These are phyloP conservation scores for Exophiala viscosa DNA, from an alignment of 2,329 filamentous ascomycete species.

Conservation along the genomic window DNA sequence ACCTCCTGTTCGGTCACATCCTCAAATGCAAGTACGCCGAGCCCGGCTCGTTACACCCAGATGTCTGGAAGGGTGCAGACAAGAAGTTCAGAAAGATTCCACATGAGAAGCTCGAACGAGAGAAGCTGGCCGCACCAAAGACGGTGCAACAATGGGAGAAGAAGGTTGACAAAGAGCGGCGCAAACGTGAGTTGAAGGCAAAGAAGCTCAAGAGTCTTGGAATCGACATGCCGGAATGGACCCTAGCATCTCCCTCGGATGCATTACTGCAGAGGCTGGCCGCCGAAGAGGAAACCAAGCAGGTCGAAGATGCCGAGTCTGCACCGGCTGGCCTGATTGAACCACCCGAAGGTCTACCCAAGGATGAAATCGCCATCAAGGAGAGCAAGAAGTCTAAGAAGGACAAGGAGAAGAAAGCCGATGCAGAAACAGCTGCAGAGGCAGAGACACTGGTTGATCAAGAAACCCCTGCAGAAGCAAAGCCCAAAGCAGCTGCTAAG, in stretches of 20 bases:
- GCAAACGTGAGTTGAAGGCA: constrained; percentile 64
- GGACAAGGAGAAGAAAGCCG: constrained; percentile 29
- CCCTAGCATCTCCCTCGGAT: constrained; percentile 61
- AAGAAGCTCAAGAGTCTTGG: constrained; percentile 74
- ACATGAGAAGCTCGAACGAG: constrained; percentile 79
- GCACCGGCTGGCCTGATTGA: constrained; percentile 22
- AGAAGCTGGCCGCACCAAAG: constrained; percentile 67
- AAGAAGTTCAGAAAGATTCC: constrained; percentile 84
- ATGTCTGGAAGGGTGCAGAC: constrained; percentile 87
- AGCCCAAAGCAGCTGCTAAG: constrained; percentile 6
- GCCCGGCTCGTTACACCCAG: constrained; percentile 70
- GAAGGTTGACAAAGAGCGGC: constrained; percentile 69
- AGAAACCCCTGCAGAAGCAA: constrained; percentile 10
- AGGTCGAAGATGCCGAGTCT: constrained; percentile 32
- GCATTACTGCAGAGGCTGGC: constrained; percentile 34
- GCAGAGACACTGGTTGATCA: constrained; percentile 3
- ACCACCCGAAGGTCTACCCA: constrained; percentile 32
- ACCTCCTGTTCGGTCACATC: constrained; percentile 90
- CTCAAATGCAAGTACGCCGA: constrained; percentile 80
- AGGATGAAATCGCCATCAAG: constrained; percentile 27
- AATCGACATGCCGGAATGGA: constrained; percentile 75
- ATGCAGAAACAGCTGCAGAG: constrained; percentile 17
- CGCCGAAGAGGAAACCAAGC: constrained; percentile 27
- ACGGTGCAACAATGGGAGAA: constrained; percentile 74
- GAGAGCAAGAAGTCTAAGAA: constrained; percentile 35